Conservation (phyloP, 169 alveolate genomes). For the Plasmodium vivax region DNA sequence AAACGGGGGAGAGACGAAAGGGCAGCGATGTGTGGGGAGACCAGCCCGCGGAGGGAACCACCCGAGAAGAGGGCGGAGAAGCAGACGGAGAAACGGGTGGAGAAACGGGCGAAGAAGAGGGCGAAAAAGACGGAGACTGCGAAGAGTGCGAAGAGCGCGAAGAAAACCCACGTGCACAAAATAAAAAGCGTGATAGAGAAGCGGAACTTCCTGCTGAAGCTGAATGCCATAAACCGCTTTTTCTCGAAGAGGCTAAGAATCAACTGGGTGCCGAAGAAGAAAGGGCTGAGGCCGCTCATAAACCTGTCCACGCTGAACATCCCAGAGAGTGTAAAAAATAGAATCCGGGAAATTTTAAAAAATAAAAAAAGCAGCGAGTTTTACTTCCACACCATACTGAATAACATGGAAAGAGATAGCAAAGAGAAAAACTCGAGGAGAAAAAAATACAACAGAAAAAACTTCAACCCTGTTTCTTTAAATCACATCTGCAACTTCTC, state of each 20-base stretch:
- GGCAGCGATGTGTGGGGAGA: neutral
- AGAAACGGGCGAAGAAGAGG: too few relatives aligned
- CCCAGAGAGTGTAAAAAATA: constrained; percentile 51
- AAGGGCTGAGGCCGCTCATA: constrained; percentile 65
- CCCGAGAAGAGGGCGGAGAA: neutral
- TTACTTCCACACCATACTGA: constrained; percentile 50
- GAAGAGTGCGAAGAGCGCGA: neutral
- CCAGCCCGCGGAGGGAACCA: neutral
- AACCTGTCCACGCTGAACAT: constrained; percentile 58
- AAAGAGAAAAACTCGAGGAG: constrained; percentile 13
- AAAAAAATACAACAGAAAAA: constrained; percentile 54
- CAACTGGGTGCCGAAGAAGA: constrained; percentile 74
- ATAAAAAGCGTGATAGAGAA: constrained; percentile 61
- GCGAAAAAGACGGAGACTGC: too few relatives aligned
- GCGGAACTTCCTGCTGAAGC: constrained; percentile 28
- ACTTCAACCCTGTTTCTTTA: constrained; percentile 55
- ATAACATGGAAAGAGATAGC: constrained; percentile 55
- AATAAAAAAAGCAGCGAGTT: constrained; percentile 68
- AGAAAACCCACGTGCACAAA: constrained; percentile 19
- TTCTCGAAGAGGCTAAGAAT: constrained; percentile 65
- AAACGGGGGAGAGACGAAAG: neutral
- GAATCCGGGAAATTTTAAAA: constrained; percentile 40
- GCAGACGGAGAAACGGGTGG: neutral
- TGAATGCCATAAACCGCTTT: constrained; percentile 33
- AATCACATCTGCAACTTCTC: constrained; percentile 60